phyloP scores from a whole-genome alignment of 169 alveolate genomes.

The Cryptosporidium muris region DNA sequence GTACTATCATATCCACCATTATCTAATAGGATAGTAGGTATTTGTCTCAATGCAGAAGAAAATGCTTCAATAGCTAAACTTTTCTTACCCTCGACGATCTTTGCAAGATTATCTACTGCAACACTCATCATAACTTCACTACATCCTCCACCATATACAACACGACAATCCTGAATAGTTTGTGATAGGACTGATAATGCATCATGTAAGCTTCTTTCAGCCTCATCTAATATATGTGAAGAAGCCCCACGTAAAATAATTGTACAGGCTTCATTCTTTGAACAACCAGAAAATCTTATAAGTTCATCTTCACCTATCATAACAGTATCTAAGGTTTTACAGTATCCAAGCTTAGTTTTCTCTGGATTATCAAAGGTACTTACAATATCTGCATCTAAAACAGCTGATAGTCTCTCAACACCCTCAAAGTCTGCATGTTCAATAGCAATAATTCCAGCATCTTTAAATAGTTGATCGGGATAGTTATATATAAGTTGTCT shows the following conservation, averaged over 20 bases:
- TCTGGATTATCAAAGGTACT: conserved; percentile 98
- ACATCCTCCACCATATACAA: conserved; percentile 99
- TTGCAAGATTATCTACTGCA: conserved; percentile 94
- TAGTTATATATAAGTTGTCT: conserved; percentile 98
- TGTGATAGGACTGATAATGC: conserved; percentile 97
- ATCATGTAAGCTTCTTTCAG: conserved; percentile 99
- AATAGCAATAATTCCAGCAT: conserved; percentile 96
- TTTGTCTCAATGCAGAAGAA: conserved; percentile 95
- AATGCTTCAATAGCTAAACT: conserved; percentile 97
- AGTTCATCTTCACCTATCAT: conserved; percentile 98
- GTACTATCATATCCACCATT: conserved; percentile 98
- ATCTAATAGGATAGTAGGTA: conserved; percentile 97
- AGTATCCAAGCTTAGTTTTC: conserved; percentile 90
- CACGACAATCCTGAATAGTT: conserved; percentile 90
- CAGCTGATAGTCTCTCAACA: conserved; percentile 99
- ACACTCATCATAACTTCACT: conserved; percentile 98
- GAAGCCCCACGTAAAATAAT: conserved; percentile 99
- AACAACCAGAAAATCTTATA: conserved; percentile 96
- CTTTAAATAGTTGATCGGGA: conserved; percentile 97
- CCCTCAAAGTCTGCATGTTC: conserved; percentile 99
- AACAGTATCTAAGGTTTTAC: conserved; percentile 95
- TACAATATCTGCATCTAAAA: conserved; percentile 96
- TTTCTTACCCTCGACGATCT: conserved; percentile 92
- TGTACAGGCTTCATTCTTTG: conserved; percentile 94
- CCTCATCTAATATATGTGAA: conserved; percentile 98